Evolutionary conservation across 306 rosid species (phyloP), one percentile per base, ranked within the genome.

Genomic region (Cyclanthera cordifolia): DNA sequence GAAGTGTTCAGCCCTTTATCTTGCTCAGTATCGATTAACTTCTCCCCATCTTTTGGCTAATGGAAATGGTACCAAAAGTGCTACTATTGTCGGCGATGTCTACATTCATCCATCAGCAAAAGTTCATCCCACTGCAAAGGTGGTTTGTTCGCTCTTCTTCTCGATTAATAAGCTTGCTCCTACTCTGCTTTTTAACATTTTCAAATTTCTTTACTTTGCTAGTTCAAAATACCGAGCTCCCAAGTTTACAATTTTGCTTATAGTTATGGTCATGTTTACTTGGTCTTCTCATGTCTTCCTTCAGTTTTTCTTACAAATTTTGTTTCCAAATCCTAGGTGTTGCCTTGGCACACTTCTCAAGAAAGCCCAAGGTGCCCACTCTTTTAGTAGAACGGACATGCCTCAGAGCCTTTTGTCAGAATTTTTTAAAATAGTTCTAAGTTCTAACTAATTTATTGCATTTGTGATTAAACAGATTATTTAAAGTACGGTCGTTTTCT

Each of bases 41-140:
- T 82, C 84, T 55, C 87, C 96, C n/a, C 88, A 93, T 58, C 84
- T 90, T 76, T 77, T 93, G 82, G 95, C 90, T 59, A 75, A 65
- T 55, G 96, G 95, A 75, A 85, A 93, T 81, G 96, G 96, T 69
- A 48, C 61, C 6, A 86, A 81, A 77, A 83, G 74, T 74, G 87
- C 99, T 64, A 74, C 77, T 71, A 81, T 87, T 67, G 69, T 46
- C 30, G 99, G 94, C 67, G 88, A 93, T 74, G 99, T 93, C 75
- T 93, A 77, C 78, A 68, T 93, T 75, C 99, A 90, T 74, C 95
- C 99, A 52, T 93, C 99, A 17, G 99, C 99, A 41, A 93, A 93
- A 83, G 87, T 88, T 24, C 95, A 93, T 79, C 95, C 96, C 17
- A 84, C 90, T 67, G 87, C 95, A 41, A 90, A 90, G 96, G 99